Evolutionary conservation across 371 early-diverging fungal species (phyloP).

Genomic region (Mucor mucedo): DNA sequence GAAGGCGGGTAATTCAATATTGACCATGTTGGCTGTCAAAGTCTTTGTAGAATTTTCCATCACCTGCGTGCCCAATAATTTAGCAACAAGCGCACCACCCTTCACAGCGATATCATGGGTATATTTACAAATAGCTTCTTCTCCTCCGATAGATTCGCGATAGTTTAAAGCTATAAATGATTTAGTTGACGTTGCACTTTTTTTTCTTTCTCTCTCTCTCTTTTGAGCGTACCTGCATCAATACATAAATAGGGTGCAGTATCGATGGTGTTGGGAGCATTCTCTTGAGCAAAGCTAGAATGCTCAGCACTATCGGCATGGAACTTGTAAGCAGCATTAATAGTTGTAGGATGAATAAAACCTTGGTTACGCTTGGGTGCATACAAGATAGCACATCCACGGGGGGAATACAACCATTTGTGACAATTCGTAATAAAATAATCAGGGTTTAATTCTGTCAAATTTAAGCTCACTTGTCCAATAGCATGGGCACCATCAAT

Average conservation of each 20-base stretch:
- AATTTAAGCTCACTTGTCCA: slow-evolving; percentile 68
- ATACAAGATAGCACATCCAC: slow-evolving; percentile 66
- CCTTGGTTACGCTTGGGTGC: slow-evolving; percentile 60
- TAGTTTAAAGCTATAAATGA: slow-evolving; percentile 46
- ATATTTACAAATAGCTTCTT: slow-evolving; percentile 60
- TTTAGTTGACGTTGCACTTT: not conserved
- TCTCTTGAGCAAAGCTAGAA: slow-evolving; percentile 36
- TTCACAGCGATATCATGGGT: slow-evolving; percentile 58
- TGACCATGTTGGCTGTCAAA: slow-evolving; percentile 59
- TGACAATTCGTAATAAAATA: slow-evolving; percentile 77
- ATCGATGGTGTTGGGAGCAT: slow-evolving; percentile 44
- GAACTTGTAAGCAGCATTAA: slow-evolving; percentile 50
- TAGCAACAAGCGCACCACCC: slow-evolving; percentile 62
- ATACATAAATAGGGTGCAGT: slow-evolving; percentile 49
- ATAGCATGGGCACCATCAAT: slow-evolving; percentile 76
- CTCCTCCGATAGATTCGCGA: slow-evolving; percentile 60
- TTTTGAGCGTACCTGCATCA: slow-evolving; percentile 23
- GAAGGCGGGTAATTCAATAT: slow-evolving; percentile 62
- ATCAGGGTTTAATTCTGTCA: slow-evolving; percentile 61
- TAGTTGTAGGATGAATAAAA: slow-evolving; percentile 55
- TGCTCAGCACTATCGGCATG: slow-evolving; percentile 25
- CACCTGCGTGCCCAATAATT: slow-evolving; percentile 63
- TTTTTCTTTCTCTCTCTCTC: not conserved
- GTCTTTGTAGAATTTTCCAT: slow-evolving; percentile 60
- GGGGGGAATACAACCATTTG: slow-evolving; percentile 74